These are phyloP conservation scores for Salvia hispanica DNA, from an alignment of 257 asterid genomes.

Conservation along the genomic window DNA sequence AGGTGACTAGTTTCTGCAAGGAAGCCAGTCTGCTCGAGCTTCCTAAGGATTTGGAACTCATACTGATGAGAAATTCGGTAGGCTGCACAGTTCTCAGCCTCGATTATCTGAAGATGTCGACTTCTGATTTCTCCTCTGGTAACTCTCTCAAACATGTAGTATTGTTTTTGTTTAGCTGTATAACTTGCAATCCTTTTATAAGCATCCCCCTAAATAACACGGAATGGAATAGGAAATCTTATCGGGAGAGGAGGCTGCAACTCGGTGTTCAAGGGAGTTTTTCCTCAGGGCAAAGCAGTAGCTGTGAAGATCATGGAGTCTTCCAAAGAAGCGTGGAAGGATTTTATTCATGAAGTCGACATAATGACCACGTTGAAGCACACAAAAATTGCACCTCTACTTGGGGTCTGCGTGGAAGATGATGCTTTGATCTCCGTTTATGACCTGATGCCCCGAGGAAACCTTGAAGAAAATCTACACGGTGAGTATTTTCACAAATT, in stretches of 20 bases:
- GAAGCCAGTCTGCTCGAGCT: slow-evolving; percentile 33
- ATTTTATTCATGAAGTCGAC: slow-evolving; percentile 69
- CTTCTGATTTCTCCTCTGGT: slow-evolving; percentile 75
- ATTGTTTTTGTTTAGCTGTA: background rate
- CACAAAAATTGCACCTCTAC: slow-evolving; percentile 56
- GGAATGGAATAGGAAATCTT: slow-evolving; percentile 54
- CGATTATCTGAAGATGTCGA: slow-evolving; percentile 49
- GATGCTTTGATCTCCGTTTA: slow-evolving; percentile 67
- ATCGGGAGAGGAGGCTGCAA: slow-evolving; percentile 84
- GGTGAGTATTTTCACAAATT: slow-evolving; percentile 43
- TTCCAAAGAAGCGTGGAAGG: slow-evolving; percentile 63
- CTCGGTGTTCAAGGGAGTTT: slow-evolving; percentile 73
- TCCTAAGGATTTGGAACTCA: slow-evolving; percentile 56
- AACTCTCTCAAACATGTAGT: slow-evolving; percentile 7
- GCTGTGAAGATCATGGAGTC: slow-evolving; percentile 72
- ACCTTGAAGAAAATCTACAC: slow-evolving; percentile 75
- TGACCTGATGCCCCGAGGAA: slow-evolving; percentile 66
- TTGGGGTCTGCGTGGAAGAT: slow-evolving; percentile 73
- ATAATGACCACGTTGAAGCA: slow-evolving; percentile 81
- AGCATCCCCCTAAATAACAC: slow-evolving; percentile 16
- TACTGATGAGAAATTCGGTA: slow-evolving; percentile 47
- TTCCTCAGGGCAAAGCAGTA: slow-evolving; percentile 68
- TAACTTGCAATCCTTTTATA: background rate
- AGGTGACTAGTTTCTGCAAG: slow-evolving; percentile 15
- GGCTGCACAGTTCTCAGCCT: slow-evolving; percentile 61